Base-by-base conservation (phyloP, 129 eudicot genomes). In the Artemisia tridentata region DNA sequence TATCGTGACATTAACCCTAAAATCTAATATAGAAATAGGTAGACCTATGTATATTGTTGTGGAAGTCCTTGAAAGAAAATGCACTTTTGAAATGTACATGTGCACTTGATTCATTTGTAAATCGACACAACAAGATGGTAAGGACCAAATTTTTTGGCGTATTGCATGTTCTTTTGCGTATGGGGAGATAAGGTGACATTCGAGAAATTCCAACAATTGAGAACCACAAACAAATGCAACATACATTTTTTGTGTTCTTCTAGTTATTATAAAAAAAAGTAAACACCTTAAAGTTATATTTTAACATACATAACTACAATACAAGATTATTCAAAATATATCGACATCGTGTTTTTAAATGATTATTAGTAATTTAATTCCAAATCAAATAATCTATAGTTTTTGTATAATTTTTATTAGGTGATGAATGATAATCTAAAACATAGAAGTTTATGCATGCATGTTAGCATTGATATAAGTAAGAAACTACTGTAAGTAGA, bases 131-230 rank as follows among this genome's bases (percentile, higher is more conserved):
- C 27, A 51, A 31, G 65, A 50, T 13, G 14, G 51, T 52, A 55
- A 16, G 58, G 20, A 16, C 34, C 34, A 29, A 5, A 43, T 41
- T 20, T 63, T 65, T 77, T 77, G 81, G 77, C 67, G 45, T 63
- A 71, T 77, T 77, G n/a, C 53, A 10, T 77, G 76, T 62, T 38
- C 27, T 70, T 63, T n/a, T 53, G 31, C 56, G 23, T 43, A 54
- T 71, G 77, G 72, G 77, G 72, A 70, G 78, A 77, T 77, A 63
- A 77, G 81, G 76, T 71, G 66, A 70, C 43, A 63, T 41, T 60
- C 11, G 48, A 50, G 23, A 65, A 25, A 29, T 38, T 38, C 50
- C 62, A 15, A 27, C 65, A 69, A 62, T 55, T 13, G 50, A 64
- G 71, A 51, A 69, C 66, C 76, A 62, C 75, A 50, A 69, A 76